Evolutionary conservation across 805 yeast genomes (phyloP).

Genomic region (Metschnikowia anglica): DNA sequence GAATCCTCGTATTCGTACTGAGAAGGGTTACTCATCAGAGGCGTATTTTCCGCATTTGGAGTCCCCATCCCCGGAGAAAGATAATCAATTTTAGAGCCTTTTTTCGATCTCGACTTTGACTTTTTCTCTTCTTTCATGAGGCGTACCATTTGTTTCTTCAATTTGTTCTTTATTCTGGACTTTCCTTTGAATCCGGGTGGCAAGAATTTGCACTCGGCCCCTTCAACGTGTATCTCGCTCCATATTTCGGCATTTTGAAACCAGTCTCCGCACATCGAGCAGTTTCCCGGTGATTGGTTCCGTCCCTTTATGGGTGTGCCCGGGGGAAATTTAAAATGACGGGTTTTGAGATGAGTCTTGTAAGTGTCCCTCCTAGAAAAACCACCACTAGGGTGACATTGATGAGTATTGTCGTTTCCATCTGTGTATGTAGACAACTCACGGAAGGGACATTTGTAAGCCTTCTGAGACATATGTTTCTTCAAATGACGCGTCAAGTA

Average conservation of each 20-base stretch:
- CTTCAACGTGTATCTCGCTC: constrained; percentile 51
- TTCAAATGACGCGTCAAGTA: constrained; percentile 56
- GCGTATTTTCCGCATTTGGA: constrained; percentile 19
- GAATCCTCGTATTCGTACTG: constrained; percentile 19
- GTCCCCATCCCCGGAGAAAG: constrained; percentile 20
- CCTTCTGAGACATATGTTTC: constrained; percentile 50
- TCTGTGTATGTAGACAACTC: constrained; percentile 35
- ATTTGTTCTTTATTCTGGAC: constrained; percentile 42
- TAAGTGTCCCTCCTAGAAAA: constrained; percentile 60
- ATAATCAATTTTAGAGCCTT: constrained; percentile 12
- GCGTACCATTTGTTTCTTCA: constrained; percentile 38
- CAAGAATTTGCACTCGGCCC: constrained; percentile 47
- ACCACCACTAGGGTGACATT: constrained; percentile 59
- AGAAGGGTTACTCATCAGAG: constrained; percentile 16
- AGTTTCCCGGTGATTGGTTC: constrained; percentile 44
- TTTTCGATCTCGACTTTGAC: constrained; percentile 6
- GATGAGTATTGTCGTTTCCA: constrained; percentile 40
- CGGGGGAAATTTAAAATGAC: constrained; percentile 57
- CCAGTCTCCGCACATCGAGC: constrained; percentile 54
- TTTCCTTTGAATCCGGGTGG: constrained; percentile 47
- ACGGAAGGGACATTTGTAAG: constrained; percentile 57
- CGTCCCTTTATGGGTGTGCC: constrained; percentile 52
- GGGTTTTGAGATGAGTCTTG: constrained; percentile 55
- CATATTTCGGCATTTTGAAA: constrained; percentile 51
- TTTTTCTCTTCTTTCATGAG: constrained; percentile 19